Evolutionary conservation across 1,284 basidiomycete species (phyloP).

Genomic region (Neonothopanus nambi): DNA sequence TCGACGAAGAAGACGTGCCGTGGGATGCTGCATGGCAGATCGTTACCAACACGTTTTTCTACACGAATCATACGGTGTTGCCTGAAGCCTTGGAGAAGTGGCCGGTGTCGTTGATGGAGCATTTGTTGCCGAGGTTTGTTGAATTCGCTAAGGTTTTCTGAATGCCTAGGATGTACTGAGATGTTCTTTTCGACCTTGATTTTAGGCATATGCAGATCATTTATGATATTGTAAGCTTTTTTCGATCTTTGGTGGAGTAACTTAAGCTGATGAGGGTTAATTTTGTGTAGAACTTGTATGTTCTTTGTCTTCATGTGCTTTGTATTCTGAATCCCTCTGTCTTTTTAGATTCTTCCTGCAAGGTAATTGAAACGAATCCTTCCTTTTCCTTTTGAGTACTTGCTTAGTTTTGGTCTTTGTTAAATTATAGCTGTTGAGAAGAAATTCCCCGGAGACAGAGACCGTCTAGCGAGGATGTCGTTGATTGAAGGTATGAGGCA

Average conservation of each 20-base stretch:
- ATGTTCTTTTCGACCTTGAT: not conserved
- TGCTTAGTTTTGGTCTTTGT: too few relatives aligned
- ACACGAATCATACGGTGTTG: slow-evolving; percentile 89
- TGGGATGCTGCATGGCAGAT: slow-evolving; percentile 88
- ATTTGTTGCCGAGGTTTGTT: slow-evolving; percentile 70
- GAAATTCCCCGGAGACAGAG: slow-evolving; percentile 84
- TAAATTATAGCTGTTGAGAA: slow-evolving; percentile 72
- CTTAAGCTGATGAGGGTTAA: slow-evolving; percentile 27
- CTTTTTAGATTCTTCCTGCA: slow-evolving; percentile 60
- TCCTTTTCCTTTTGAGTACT: too few relatives aligned
- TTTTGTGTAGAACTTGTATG: slow-evolving; percentile 49
- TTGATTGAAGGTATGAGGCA: slow-evolving; percentile 77
- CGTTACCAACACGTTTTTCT: slow-evolving; percentile 86
- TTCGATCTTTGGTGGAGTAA: not conserved
- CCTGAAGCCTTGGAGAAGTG: slow-evolving; percentile 86
- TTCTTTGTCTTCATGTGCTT: too few relatives aligned
- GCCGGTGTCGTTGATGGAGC: slow-evolving; percentile 81
- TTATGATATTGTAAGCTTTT: slow-evolving; percentile 75
- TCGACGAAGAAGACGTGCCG: slow-evolving; percentile 86
- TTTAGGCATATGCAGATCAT: slow-evolving; percentile 83
- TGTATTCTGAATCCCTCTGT: not conserved
- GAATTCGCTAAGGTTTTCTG: not conserved
- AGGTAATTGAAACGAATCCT: too few relatives aligned
- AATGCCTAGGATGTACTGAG: too few relatives aligned
- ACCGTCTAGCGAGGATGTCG: slow-evolving; percentile 81